Conservation (phyloP, 78 protist species). For the Capsaspora owczarzaki region DNA sequence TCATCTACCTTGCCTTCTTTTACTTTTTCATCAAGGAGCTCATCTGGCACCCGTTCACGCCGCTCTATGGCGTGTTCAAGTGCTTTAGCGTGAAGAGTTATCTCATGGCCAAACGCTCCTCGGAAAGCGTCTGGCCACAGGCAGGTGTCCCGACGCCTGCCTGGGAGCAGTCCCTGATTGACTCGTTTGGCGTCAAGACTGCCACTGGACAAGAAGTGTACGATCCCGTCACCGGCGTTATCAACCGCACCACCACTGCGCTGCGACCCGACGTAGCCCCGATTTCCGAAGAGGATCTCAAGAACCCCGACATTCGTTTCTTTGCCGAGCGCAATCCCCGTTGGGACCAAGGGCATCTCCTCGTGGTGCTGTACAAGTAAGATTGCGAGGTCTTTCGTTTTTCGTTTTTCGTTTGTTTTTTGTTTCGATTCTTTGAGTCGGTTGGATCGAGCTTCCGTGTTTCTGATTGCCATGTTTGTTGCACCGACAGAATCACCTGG, state of each 20-base stretch:
- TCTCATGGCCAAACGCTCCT: too few species aligned
- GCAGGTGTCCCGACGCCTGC: too few species aligned
- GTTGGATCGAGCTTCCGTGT: too few species aligned
- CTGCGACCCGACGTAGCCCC: not conserved
- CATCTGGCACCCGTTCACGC: not conserved
- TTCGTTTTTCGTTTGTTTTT: too few species aligned
- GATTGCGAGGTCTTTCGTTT: too few species aligned
- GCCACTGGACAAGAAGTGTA: not conserved
- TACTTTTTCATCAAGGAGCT: not conserved
- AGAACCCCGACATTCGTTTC: not conserved
- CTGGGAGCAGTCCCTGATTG: not conserved
- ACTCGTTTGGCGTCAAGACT: not conserved
- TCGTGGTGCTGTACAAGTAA: not conserved
- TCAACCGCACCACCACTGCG: not conserved
- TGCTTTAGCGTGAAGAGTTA: not conserved
- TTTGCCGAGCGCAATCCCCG: not conserved
- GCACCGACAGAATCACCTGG: too few species aligned
- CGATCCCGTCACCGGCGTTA: not conserved
- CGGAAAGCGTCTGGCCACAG: too few species aligned
- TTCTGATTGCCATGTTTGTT: too few species aligned
- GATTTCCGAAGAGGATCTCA: not conserved
- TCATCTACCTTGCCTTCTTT: not conserved
- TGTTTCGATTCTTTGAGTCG: too few species aligned
- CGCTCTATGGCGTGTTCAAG: not conserved
- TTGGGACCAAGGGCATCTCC: not conserved